Conservation (phyloP, 164 flowering plant species). For the Piper betle region DNA sequence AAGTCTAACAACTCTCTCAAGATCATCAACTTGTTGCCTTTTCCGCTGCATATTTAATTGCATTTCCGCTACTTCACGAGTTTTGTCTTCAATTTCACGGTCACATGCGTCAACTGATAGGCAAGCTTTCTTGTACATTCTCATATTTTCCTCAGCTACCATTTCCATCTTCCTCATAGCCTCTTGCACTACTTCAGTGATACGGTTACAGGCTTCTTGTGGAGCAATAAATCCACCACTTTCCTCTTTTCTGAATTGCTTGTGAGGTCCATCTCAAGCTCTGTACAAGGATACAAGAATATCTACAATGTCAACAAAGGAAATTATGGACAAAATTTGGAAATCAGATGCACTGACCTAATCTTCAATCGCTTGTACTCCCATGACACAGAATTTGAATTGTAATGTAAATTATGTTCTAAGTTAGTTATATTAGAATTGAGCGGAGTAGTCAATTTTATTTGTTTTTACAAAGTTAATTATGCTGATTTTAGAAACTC, state of each 20-base stretch:
- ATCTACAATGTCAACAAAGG: neutral
- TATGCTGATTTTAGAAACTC: too few species aligned
- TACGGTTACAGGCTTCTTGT: slow-evolving; percentile 81
- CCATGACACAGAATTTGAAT: too few species aligned
- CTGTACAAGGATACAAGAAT: slow-evolving; percentile 18
- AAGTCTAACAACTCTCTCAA: slow-evolving; percentile 80
- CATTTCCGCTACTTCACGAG: slow-evolving; percentile 61
- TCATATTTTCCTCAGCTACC: slow-evolving; percentile 89
- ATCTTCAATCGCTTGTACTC: neutral
- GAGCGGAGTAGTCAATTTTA: too few species aligned
- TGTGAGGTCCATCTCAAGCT: slow-evolving; percentile 61
- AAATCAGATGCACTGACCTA: neutral
- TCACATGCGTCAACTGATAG: slow-evolving; percentile 70
- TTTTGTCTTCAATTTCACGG: slow-evolving; percentile 76
- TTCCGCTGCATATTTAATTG: slow-evolving; percentile 67
- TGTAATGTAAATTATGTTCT: too few species aligned
- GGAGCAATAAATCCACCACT: slow-evolving; percentile 70
- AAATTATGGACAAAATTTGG: neutral
- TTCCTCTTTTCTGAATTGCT: slow-evolving; percentile 63
- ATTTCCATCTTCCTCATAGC: slow-evolving; percentile 90
- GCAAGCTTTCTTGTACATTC: slow-evolving; percentile 77
- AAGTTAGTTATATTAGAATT: too few species aligned
- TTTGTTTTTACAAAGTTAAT: too few species aligned
- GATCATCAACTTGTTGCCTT: slow-evolving; percentile 78
- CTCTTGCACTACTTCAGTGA: slow-evolving; percentile 94